Evolutionary conservation across 1,139 yeast genomes (phyloP).

Genomic region (Lodderomyces margitis): DNA sequence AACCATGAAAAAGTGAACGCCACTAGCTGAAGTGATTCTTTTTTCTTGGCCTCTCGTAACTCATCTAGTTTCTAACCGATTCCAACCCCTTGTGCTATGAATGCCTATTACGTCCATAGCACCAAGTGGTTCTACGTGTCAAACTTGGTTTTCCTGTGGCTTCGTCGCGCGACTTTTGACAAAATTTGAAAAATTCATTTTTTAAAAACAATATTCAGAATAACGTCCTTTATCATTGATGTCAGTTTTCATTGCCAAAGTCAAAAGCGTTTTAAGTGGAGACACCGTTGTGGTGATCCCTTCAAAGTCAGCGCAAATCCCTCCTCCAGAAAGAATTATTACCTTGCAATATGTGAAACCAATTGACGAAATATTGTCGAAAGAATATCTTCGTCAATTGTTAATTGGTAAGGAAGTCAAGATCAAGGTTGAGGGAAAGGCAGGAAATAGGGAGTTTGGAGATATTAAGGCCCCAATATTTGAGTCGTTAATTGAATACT

Average conservation of each 20-base stretch:
- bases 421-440: constrained; percentile 55
- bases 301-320: constrained; percentile 40
- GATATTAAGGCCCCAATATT: constrained; percentile 67
- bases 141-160: too few relatives aligned
- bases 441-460: constrained; percentile 64
- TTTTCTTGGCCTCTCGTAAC: too few relatives aligned
- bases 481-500: constrained; percentile 55
- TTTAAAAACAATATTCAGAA: too few relatives aligned
- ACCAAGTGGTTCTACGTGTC: too few relatives aligned
- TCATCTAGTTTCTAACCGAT: too few relatives aligned
- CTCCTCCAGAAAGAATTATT: constrained; percentile 57
- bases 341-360: constrained; percentile 65
- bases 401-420: constrained; percentile 67
- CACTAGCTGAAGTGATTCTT: too few relatives aligned
- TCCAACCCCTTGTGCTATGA: too few relatives aligned
- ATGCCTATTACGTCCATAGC: too few relatives aligned
- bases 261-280: constrained; percentile 69
- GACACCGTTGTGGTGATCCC: constrained; percentile 75
- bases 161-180: too few relatives aligned
- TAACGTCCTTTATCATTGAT: constrained; percentile 3
- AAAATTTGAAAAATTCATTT: too few relatives aligned
- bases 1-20: too few relatives aligned
- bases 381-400: constrained; percentile 62
- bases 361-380: constrained; percentile 47
- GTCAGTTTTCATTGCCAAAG: constrained; percentile 49